phyloP scores from a whole-genome alignment of 2,329 filamentous ascomycete species.

The Leptoxyphium fumago region DNA sequence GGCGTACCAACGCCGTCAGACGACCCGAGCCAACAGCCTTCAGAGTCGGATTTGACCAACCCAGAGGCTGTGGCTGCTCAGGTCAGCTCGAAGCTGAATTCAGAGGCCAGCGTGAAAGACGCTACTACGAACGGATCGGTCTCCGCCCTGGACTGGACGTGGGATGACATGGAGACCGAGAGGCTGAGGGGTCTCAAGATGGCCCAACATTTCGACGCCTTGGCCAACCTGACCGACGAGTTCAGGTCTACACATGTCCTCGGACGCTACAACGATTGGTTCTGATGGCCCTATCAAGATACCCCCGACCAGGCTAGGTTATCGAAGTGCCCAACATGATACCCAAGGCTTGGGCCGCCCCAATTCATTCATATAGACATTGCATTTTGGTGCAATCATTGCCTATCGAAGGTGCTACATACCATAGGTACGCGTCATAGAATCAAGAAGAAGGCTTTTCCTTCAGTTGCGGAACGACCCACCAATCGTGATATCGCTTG shows the following conservation, averaged over 20 bases:
- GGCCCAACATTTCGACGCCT: conserved; percentile 38
- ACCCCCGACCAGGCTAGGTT: too few species aligned
- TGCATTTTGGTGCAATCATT: too few species aligned
- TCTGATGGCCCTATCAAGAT: conserved; percentile 5
- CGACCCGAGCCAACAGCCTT: conserved; percentile 5
- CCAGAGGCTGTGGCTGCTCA: conserved; percentile 13
- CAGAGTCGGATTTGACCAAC: conserved; percentile 7
- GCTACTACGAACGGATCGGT: conserved; percentile 4
- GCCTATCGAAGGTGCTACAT: too few species aligned
- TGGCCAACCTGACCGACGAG: conserved; percentile 40
- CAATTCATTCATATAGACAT: too few species aligned
- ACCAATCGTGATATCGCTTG: conserved; percentile 30
- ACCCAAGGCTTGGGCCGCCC: too few species aligned
- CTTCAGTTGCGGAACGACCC: conserved; percentile 31
- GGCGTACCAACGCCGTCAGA: conserved; percentile 3
- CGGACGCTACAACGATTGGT: conserved; percentile 28
- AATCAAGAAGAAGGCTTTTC: conserved; percentile 4
- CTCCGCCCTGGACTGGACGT: conserved; percentile 38
- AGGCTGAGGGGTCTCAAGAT: conserved; percentile 39
- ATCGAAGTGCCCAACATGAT: too few species aligned
- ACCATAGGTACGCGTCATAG: too few species aligned
- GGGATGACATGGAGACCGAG: conserved; percentile 46
- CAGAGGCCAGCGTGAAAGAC: neutral
- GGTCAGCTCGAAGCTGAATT: conserved; percentile 13
- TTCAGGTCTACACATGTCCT: conserved; percentile 31